phyloP scores from a whole-genome alignment of 257 asterid species.

The Solanum sitiens region DNA sequence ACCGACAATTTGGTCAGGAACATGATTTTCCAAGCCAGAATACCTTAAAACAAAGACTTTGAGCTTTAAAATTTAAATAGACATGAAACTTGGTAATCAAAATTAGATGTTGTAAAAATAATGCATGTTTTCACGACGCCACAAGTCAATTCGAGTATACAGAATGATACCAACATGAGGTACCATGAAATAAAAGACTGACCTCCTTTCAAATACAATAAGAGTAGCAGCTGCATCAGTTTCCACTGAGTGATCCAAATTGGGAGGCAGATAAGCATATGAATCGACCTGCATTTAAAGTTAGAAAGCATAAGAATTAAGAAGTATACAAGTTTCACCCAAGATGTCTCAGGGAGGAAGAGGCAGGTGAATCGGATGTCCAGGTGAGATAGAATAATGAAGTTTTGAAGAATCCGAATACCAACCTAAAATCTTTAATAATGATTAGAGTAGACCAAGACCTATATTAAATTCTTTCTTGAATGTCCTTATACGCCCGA shows the following conservation, averaged over 20 bases:
- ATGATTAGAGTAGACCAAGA: neutral
- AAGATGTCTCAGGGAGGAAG: neutral
- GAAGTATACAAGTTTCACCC: neutral
- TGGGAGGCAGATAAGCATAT: constrained; percentile 87
- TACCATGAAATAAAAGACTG: neutral
- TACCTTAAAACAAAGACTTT: constrained; percentile 33
- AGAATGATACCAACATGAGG: neutral
- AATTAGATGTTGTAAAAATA: neutral
- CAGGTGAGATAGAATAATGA: no score
- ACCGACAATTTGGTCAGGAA: constrained; percentile 43
- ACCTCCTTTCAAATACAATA: constrained; percentile 86
- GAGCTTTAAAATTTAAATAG: neutral
- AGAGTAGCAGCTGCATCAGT: constrained; percentile 59
- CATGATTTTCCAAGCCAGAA: constrained; percentile 44
- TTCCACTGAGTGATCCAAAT: constrained; percentile 39
- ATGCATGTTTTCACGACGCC: neutral
- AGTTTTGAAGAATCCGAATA: neutral
- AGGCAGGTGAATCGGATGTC: neutral
- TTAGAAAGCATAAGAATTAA: neutral
- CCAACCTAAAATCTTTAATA: neutral
- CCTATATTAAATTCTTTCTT: neutral
- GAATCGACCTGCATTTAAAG: constrained; percentile 69
- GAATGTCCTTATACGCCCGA: neutral
- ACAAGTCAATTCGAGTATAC: neutral
- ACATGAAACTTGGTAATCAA: neutral